Evolutionary conservation across 2,329 filamentous ascomycete genomes (phyloP), one percentile per base, ranked within the genome.

Genomic region (Arthroderma sp.): DNA sequence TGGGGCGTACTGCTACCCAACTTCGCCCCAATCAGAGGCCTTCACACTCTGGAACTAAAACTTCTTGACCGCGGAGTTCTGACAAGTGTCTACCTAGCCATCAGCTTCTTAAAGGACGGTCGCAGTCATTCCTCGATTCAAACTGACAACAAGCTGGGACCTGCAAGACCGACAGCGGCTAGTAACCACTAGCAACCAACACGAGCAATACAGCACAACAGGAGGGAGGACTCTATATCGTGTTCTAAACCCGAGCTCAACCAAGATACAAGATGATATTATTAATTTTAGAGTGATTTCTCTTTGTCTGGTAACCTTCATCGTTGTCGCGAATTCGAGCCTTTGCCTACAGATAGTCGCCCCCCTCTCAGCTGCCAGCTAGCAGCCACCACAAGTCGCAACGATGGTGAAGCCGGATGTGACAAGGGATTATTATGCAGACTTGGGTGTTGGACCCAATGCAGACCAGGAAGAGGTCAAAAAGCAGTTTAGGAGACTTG

Each of bases 401-500:
- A 33, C 47, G 13, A 88, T 88, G 85, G 82, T 81, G 65, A 85
- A 85, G 73, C 76, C 78, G 64, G 85, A 88, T 68, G 77, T 80
- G 62, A 80, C 78, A 64, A 81, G 83, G 65, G 87, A 94, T 73
- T 93, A 93, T 72, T 95, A 95, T 73, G 85, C 83, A 61, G 89
- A 94, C 73, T 78, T 95, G 57, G 87, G 88, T 62, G 74, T 95
- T 57, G 71, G 81, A 1, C 75, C 80, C 9, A 80, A 79, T 64
- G 87, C 87, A 56, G 82, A 86, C 63, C 73, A 82, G 44, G 81
- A 84, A 31, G 88, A 93, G 41, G 84, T 95, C 68, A 91, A 88
- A 75, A 93, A 86, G 71, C 86, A 91, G 66, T 95, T 90, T 71
- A 82, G 86, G 63, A 90, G 89, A 71, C 80, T 95, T 66, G 86